A percentile compares a stretch with the other conserved stretches of the same genome.
phyloP scores from a whole-genome alignment of 345 rosid genomes.

The Euphorbia pulcherrima region DNA sequence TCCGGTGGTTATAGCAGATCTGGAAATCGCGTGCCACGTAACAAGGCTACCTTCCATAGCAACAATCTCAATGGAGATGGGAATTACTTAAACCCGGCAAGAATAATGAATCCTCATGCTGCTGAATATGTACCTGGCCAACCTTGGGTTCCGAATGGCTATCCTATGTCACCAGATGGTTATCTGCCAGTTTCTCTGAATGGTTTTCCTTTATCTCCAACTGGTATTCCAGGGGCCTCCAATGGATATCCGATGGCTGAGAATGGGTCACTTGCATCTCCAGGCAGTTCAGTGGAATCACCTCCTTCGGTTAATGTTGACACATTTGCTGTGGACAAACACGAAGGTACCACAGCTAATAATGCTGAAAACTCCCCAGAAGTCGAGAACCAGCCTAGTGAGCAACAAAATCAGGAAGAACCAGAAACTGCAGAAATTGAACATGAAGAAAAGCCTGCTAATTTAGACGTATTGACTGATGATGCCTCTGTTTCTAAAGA shows the following conservation, averaged over 20 bases:
- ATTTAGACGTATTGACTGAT: conserved; percentile 17
- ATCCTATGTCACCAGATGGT: conserved; percentile 65
- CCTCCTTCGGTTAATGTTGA: conserved; percentile 29
- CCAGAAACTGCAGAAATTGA: conserved; percentile 31
- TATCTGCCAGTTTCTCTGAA: conserved; percentile 50
- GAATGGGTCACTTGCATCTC: conserved; percentile 45
- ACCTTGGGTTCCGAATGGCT: conserved; percentile 84
- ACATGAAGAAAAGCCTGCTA: conserved; percentile 28
- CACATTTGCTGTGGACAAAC: conserved; percentile 27
- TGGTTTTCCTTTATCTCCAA: conserved; percentile 54
- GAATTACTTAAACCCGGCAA: conserved; percentile 53
- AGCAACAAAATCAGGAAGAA: conserved; percentile 30
- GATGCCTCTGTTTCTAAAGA: conserved; percentile 33
- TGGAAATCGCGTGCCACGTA: conserved; percentile 61
- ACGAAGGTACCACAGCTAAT: conserved; percentile 37
- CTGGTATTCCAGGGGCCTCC: conserved; percentile 42
- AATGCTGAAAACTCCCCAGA: conserved; percentile 30
- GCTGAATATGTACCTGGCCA: conserved; percentile 86
- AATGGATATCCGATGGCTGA: conserved; percentile 44
- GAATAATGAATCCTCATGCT: conserved; percentile 97
- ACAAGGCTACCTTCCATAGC: conserved; percentile 56
- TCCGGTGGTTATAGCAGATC: conserved; percentile 81
- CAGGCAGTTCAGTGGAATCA: conserved; percentile 39
- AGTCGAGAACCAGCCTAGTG: conserved; percentile 33
- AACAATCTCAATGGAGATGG: conserved; percentile 55